Percentiles rank a stretch among this genome's conserved stretches.
These are phyloP conservation scores for Schwanniomyces occidentalis DNA, from an alignment of 805 yeast genomes.

Conservation along the genomic window DNA sequence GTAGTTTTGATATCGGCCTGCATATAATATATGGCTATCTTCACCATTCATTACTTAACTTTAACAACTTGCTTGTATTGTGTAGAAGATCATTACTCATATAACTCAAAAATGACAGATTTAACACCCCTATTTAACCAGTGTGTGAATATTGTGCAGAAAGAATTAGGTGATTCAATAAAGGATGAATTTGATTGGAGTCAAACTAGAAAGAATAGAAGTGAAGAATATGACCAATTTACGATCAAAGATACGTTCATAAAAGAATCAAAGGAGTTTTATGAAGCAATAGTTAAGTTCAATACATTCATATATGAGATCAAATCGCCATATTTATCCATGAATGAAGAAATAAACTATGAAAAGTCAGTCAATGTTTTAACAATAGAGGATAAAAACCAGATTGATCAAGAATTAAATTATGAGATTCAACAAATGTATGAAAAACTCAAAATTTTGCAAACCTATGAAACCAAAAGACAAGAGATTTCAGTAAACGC, in stretches of 20 bases:
- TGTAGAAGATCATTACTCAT: background rate
- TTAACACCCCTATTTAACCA: constrained; percentile 49
- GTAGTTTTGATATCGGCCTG: no score
- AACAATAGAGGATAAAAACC: constrained; percentile 50
- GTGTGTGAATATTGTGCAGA: constrained; percentile 46
- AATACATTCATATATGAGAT: constrained; percentile 28
- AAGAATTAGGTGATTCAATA: constrained; percentile 23
- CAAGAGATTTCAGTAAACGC: constrained; percentile 17
- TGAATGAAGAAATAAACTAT: constrained; percentile 17
- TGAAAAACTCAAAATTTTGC: constrained; percentile 50
- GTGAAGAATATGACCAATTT: constrained; percentile 5
- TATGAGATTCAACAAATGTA: constrained; percentile 51
- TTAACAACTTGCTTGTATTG: no score
- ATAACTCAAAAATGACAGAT: constrained; percentile 46
- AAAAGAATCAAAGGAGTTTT: constrained; percentile 39
- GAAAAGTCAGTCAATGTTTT: constrained; percentile 18
- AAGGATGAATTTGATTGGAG: constrained; percentile 7
- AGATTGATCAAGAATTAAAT: constrained; percentile 56
- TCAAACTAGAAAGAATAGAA: constrained; percentile 5
- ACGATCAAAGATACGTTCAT: constrained; percentile 39
- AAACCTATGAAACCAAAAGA: constrained; percentile 53
- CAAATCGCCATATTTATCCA: constrained; percentile 25
- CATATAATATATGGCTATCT: no score
- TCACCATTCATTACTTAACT: no score
- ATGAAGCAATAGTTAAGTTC: constrained; percentile 30